These are phyloP conservation scores for Aleurites moluccanus DNA, from an alignment of 441 rosid species.

Conservation along the genomic window DNA sequence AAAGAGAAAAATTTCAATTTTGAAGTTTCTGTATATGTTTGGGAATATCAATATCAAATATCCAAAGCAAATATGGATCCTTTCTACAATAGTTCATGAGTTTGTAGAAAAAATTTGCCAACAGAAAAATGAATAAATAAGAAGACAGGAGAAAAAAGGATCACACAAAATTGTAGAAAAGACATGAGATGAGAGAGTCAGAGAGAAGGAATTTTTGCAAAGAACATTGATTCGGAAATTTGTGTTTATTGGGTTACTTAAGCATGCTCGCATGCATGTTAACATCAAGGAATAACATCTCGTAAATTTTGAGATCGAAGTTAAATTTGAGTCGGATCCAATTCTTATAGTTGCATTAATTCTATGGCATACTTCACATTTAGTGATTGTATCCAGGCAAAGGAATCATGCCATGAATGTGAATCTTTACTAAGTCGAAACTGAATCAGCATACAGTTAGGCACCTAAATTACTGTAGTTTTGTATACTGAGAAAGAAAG, in stretches of 20 bases:
- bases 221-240: not conserved
- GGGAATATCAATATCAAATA: not conserved
- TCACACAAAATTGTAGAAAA: not conserved
- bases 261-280: not conserved
- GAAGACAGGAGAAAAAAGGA: not conserved
- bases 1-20: not conserved
- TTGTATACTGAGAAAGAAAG: not conserved
- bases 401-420: not conserved
- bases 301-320: not conserved
- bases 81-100: not conserved
- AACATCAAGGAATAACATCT: not conserved
- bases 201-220: not conserved
- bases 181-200: not conserved
- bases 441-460: not conserved
- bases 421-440: not conserved
- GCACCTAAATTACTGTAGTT: not conserved
- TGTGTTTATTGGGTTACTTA: not conserved
- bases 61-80: not conserved
- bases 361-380: not conserved
- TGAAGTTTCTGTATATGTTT: not conserved
- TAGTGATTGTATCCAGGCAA: not conserved
- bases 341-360: not conserved
- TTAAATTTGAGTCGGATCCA: not conserved
- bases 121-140: not conserved
- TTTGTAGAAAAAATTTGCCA: not conserved